Evolutionary conservation across 306 rosid genomes (phyloP).

Genomic region (Nissolia schottii): DNA sequence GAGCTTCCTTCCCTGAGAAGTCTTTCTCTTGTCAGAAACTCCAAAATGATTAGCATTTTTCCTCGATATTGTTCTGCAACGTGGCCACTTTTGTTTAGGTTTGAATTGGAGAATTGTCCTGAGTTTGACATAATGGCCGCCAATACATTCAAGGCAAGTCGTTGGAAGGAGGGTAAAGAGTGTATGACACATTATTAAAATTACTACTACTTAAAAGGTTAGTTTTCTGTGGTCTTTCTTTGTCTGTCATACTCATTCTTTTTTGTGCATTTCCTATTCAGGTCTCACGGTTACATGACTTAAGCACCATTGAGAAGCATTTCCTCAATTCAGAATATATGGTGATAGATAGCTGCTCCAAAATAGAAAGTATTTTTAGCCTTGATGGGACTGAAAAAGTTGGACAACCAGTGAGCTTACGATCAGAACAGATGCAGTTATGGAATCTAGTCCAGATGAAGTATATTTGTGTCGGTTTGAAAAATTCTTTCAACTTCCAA

Average conservation of each 20-base stretch:
- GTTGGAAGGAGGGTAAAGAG: neutral
- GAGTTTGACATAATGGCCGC: neutral
- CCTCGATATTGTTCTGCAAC: neutral
- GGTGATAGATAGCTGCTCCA: accelerated
- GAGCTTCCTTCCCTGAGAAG: neutral
- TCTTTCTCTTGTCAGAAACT: accelerated
- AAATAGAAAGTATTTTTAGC: neutral
- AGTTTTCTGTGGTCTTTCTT: neutral
- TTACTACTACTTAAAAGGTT: neutral
- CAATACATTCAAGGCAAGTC: neutral
- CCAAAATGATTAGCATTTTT: neutral
- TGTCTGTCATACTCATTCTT: neutral
- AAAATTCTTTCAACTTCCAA: neutral
- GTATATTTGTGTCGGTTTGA: neutral
- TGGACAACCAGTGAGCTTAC: neutral
- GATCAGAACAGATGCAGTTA: neutral
- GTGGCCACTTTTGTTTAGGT: neutral
- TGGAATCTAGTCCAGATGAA: accelerated
- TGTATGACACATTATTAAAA: neutral
- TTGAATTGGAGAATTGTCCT: neutral
- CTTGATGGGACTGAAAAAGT: neutral
- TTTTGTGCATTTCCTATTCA: too few relatives aligned
- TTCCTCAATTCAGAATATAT: neutral
- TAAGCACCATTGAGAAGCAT: neutral
- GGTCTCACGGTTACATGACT: neutral